Evolutionary conservation across 331 rosid genomes (phyloP), one percentile per base, ranked within the genome.

Genomic region (Erythrophleum ivorense): DNA sequence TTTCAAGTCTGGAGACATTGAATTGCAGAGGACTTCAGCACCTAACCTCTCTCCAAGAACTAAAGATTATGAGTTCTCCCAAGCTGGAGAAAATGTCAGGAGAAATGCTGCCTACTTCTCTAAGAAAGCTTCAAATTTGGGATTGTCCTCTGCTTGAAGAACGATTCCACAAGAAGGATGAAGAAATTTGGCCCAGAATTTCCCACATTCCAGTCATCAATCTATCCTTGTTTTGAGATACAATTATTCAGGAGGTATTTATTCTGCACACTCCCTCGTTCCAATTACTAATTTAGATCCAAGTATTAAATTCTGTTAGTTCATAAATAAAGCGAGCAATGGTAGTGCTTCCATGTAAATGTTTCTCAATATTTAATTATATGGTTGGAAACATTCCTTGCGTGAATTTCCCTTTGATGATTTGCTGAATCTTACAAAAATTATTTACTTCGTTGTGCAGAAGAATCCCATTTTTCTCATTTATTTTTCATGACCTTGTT

Each of bases 51-150:
- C 79, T 82, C 21, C 8, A 82, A 50, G 0, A 1, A 11, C 33
- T 82, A 2, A 0, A 0, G 0, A 36, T 82, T 41, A 0, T 0
- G 0, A 0, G 0, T 0, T 70, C 69, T 48, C 36, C 14, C 7
- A 36, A 40, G 79, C 58, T 81, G 13, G 13, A 63, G 75, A 63
- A 46, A 34, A 13, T 81, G 3, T 36, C 60, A 41, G 80, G 76
- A 49, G 46, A 57, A 49, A 36, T 40, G 13, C 59, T 83, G 8
- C 86, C 86, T 19, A 0, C 38, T 24, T 71, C 80, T 62, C 79
- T 83, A 1, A 53, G 10, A 50, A 0, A 5, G 21, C 70, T 75
- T 2, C 0, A 10, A 2, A 79, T 79, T 38, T 0, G 0, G 0
- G 0, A 0, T 0, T 55, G 78, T 49, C 24, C 18, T 2, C 52